Base-by-base conservation (phyloP, 805 yeast species). In the Saccharomycopsis babjevae region DNA sequence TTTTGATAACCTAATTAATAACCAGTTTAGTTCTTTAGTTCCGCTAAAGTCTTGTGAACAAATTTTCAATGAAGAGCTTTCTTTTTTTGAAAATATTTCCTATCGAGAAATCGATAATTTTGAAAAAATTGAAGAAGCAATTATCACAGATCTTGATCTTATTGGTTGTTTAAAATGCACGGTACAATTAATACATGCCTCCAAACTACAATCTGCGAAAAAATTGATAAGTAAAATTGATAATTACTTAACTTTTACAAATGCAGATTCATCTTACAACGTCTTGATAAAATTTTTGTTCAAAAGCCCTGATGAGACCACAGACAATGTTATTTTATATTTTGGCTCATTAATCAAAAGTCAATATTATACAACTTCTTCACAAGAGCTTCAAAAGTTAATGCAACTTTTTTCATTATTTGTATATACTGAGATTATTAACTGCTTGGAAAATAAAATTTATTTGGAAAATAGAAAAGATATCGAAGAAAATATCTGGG, bases 91-190 rank as follows among this genome's bases (percentile, higher is more conserved):
- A 50, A 52, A 20, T 16, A 46, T 59, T 30, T 30, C 54, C 13
- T 30, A 46, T 25, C 50, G 34, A 15, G 30, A 54, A 25, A n/a
- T 25, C 28, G 22, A 32, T 20, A 18, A 52, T 5, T 16, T 57
- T 5, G 50, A 25, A 3, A 30, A 38, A 10, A 50, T 55, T 22
- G 46, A 61, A 56, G 61, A 56, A 28, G 57, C 55, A 34, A 30
- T 58, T 18, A 50, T 61, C 5, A 58, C 59, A 13, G 43, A 55
- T 56, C 22, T 61, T 58, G 63, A 61, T 39, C 52, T 61, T 8
- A 20, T 43, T 18, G 63, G 63, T 8, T n/a, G 56, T 7, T 52
- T 61, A n/a, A 46, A 46, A 22, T 46, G 52, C 32, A 46, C 22
- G 22, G n/a, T 46, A 13, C 52, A 46, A 13, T 46, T 46, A 25